Base-by-base conservation (phyloP, 805 yeast genomes). In the Debaryomyces maramus region DNA sequence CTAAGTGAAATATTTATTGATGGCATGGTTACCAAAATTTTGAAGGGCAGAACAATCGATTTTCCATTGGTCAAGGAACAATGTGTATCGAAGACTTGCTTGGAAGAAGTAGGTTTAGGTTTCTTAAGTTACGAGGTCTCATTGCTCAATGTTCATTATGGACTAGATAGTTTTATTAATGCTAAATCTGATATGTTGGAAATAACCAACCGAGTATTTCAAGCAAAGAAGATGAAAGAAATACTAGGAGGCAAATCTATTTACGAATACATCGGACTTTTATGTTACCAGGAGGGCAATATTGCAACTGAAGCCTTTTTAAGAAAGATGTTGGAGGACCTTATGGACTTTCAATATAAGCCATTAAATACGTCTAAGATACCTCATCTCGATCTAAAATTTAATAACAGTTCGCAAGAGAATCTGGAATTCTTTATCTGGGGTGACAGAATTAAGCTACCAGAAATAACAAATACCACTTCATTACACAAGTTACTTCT, bases 121-220 rank as follows among this genome's bases (percentile, higher is more conserved):
- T 43, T 20, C 22, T 32, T 46, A 4, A 34, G 24, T 4, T 46
- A 39, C 24, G 11, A 33, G 13, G 34, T 45, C 8, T 40, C 38
- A 45, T 36, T 30, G 14, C 34, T 32, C 11, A 43, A 46, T 24
- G 22, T 52, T 16, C 41, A 40, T 6, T 27, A 23, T 9, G 41
- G 47, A 7, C 43, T 49, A 22, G 47, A 39, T 22, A 39, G 38
- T 22, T 41, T 45, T 18, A 39, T 45, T 13, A 41, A 29, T 19
- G 31, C 45, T 10, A 45, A 45, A 22, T 21, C 6, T 14, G 47
- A 47, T 20, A 27, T 41, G 32, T n/a, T 33, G 28, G 38, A 36
- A 3, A 34, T 45, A 13, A 19, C 41, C 26, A 4, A 19, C 7
- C 2, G 6, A 34, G n/a, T 20, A 14, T 21, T 19, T 14, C 3